Conservation (phyloP, 306 rosid genomes). For the Rosa rugosa region DNA sequence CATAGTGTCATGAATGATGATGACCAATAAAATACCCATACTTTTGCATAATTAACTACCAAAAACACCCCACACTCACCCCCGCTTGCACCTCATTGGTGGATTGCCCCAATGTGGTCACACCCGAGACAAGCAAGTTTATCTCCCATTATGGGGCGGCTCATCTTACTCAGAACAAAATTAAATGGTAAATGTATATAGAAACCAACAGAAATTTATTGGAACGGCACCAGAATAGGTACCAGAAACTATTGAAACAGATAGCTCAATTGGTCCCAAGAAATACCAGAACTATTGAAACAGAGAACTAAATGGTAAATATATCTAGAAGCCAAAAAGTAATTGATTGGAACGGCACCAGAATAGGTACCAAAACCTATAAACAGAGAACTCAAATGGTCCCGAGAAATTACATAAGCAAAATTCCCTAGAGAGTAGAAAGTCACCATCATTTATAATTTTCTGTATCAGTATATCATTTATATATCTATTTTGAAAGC, state of each 20-base stretch:
- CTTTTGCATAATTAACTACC: too few species aligned
- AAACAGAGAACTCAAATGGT: conserved; percentile 25
- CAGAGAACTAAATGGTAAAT: background rate
- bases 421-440: conserved; percentile 30
- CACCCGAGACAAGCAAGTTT: background rate
- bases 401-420: conserved; percentile 30
- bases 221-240: background rate
- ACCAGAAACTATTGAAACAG: background rate
- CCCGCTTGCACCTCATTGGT: background rate
- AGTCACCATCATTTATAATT: conserved; percentile 26
- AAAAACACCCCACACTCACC: background rate
- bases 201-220: background rate
- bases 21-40: too few species aligned
- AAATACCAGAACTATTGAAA: background rate
- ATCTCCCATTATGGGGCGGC: background rate
- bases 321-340: background rate
- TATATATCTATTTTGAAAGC: conserved; percentile 74
- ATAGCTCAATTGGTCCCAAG: background rate
- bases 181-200: background rate
- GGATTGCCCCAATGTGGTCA: background rate
- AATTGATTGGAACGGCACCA: conserved; percentile 17
- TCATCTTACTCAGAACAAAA: background rate
- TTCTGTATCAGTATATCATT: conserved; percentile 32
- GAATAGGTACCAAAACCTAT: conserved; percentile 8
- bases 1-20: too few species aligned